Evolutionary conservation across 371 early-diverging fungal species (phyloP), one percentile per base, ranked within the genome.

Genomic region (Actinomortierella wolfii): DNA sequence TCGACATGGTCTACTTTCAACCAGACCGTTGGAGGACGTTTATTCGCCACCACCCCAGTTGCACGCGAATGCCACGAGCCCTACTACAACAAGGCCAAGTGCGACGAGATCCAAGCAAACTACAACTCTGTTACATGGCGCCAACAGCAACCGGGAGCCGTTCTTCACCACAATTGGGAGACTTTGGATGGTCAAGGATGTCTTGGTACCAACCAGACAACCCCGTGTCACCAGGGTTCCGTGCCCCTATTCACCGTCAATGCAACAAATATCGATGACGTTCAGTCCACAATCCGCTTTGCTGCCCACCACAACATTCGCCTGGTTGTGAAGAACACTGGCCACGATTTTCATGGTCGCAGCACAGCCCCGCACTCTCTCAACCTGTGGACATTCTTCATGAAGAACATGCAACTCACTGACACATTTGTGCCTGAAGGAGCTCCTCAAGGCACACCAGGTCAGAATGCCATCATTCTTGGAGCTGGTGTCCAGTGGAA

Each of bases 261-360:
- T 15, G 62, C 68, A 7, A 50, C 56, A 7, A 59, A 11, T 25
- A 11, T 52, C 17, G 53, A 39, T 20, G 76, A 79, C 41, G 68
- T 79, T 18, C 67, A 62, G 13, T 24, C 57, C 2, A 58, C 70
- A 1, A 59, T 84, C 42, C 47, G 56, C 17, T 84, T 84, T 65
- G 81, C 82, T 21, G 24, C 56, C 7, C 39, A 62, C 39, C 57
- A 78, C 52, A 77, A 77, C 41, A 54, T 84, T 43, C 65, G 76
- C 11, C 62, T 84, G 17, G 77, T 67, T 25, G 69, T 84, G 54
- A 79, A 80, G 55, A 81, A 80, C 63, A 76, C 84, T 2, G 84
- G 84, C 7, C 82, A 84, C 41, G 80, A 80, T 43, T 76, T 50
- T 24, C 48, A 64, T 3, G 82, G 82, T 1, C 76, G 79, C 13